Evolutionary conservation across 805 yeast genomes (phyloP), one percentile per base, ranked within the genome.

Genomic region (Kodamaea sagamina): DNA sequence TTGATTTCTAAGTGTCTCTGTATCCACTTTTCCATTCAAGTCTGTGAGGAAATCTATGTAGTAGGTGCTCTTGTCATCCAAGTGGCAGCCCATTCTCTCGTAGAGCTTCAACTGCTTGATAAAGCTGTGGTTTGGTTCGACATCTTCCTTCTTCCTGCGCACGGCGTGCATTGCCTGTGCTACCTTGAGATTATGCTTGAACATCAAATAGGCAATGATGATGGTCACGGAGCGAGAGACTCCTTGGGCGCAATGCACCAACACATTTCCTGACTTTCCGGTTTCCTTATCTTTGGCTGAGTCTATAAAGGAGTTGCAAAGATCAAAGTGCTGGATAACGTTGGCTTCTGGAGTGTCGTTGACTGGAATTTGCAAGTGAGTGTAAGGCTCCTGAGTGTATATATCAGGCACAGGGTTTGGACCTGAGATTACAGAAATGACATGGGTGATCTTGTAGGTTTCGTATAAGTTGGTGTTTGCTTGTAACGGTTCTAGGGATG

Each of bases 71-170:
- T 51, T 22, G 10, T 25, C 31, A 27, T 61, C 65, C 15, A 68
- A 55, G 12, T 50, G 55, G 43, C 55, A 62, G 1, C 54, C 57
- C 61, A 67, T 62, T 10, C 52, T 44, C 17, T 80, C 75, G 60
- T 78, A 92, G 4, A 89, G 57, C 32, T 75, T 61, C 45, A 92
- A 69, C 63, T 92, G 99, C 47, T 78, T 78, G 56, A 77, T 57
- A 57, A 93, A 93, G 13, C 84, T 80, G 3, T 71, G 77, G 62
- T 89, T 92, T 18, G 96, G 96, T 47, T 75, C 74, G 3, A 81
- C 81, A 4, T 71, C 69, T 3, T 76, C 59, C 46, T 85, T 74
- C 52, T 78, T 82, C 48, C 90, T 63, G 48, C 72, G 74, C n/a
- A 92, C 82, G 0, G 92, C 92, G 63, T 84, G 82, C 6, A 87